Conservation (phyloP, 257 asterid genomes). For the Coffea eugenioides region DNA sequence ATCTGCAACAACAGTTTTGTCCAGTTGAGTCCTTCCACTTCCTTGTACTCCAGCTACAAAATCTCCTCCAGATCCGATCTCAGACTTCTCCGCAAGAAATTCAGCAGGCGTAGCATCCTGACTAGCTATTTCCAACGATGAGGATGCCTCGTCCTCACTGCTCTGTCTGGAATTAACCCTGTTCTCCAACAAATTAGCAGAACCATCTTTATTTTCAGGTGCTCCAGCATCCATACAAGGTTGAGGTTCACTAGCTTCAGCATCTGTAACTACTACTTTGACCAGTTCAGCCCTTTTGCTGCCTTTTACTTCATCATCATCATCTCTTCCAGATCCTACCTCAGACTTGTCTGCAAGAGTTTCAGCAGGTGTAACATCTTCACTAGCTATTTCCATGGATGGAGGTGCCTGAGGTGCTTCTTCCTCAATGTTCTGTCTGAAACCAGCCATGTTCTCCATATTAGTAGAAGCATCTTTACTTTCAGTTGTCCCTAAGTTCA, state of each 20-base stretch:
- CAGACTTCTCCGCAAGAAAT: constrained; percentile 3
- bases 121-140: not conserved
- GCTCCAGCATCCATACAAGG: not conserved
- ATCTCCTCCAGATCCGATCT: not conserved
- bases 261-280: constrained; percentile 6
- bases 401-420: not conserved
- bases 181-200: not conserved
- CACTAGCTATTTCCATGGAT: not conserved
- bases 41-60: constrained; percentile 6
- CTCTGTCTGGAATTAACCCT: not conserved
- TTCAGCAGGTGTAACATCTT: constrained; percentile 6
- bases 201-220: constrained; percentile 6
- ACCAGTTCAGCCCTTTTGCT: constrained; percentile 10
- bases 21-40: constrained; percentile 7
- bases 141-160: not conserved
- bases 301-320: constrained; percentile 8
- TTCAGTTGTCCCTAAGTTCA: not conserved
- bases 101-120: constrained; percentile 7
- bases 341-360: constrained; percentile 3
- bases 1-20: constrained; percentile 3
- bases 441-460: not conserved
- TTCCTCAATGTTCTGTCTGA: not conserved
- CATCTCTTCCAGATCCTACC: not conserved
- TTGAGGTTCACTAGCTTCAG: constrained; percentile 9
- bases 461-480: not conserved